Conservation (phyloP, 768 basidiomycete genomes). For the Brasilioporus rufonigricans region DNA sequence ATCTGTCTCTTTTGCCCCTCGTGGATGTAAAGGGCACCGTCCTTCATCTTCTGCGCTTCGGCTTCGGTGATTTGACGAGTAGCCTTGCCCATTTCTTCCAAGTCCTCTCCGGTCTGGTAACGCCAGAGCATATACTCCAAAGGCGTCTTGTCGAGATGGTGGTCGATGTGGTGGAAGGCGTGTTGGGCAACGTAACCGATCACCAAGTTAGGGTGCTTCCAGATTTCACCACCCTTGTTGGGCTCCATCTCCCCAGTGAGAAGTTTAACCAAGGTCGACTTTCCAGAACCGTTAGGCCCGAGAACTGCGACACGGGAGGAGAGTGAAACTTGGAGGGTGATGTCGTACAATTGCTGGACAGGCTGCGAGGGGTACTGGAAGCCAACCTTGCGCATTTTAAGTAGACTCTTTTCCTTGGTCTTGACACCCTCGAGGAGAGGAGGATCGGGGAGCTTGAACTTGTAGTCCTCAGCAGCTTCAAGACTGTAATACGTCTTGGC, state of each 20-base stretch:
- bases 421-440: slow-evolving; percentile 99
- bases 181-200: slow-evolving; percentile 99
- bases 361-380: slow-evolving; percentile 92
- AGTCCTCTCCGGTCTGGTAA: slow-evolving; percentile 98
- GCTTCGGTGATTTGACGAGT: slow-evolving; percentile 83
- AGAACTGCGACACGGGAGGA: slow-evolving; percentile 98
- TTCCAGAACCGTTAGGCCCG: slow-evolving; percentile 98
- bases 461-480: slow-evolving; percentile 94
- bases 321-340: slow-evolving; percentile 94
- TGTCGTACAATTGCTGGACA: slow-evolving; percentile 90
- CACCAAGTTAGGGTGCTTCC: slow-evolving; percentile 99
- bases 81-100: slow-evolving; percentile 95
- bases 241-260: slow-evolving; percentile 96
- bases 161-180: slow-evolving; percentile 99
- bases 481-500: slow-evolving; percentile 98
- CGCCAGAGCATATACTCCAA: slow-evolving; percentile 99
- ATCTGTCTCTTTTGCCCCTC: slow-evolving; percentile 95
- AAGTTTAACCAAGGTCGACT: slow-evolving; percentile 95
- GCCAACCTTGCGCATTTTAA: slow-evolving; percentile 97
- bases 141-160: slow-evolving; percentile 98
- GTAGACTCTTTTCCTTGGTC: slow-evolving; percentile 96
- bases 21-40: slow-evolving; percentile 78
- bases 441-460: slow-evolving; percentile 96
- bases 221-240: slow-evolving; percentile 95
- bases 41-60: slow-evolving; percentile 95